Evolutionary conservation across 805 yeast genomes (phyloP).

Genomic region (Candida yuanshanica): DNA sequence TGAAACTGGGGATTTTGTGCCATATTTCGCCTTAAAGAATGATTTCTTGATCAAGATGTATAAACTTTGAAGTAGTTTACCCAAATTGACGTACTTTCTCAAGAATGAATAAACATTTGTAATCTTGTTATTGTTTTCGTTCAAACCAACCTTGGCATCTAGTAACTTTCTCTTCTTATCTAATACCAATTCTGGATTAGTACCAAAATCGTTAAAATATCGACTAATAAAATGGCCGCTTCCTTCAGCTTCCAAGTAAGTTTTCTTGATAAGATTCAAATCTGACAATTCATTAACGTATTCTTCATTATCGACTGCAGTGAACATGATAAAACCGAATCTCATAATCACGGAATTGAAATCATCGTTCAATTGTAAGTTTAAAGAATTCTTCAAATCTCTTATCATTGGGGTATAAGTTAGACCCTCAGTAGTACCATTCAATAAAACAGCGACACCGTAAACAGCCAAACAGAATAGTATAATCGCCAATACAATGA

Average conservation of each 20-base stretch:
- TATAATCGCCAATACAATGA: conserved; percentile 46
- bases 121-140: not conserved
- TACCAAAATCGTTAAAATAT: conserved; percentile 21
- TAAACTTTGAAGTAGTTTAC: conserved; percentile 7
- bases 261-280: conserved; percentile 41
- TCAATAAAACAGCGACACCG: conserved; percentile 48
- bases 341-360: conserved; percentile 58
- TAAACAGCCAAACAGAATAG: conserved; percentile 49
- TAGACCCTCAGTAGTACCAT: conserved; percentile 33
- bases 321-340: conserved; percentile 56
- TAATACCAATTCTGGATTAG: conserved; percentile 16
- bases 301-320: conserved; percentile 62
- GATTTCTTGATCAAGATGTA: conserved; percentile 6
- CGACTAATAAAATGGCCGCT: conserved; percentile 16
- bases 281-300: conserved; percentile 54
- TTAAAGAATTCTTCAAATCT: conserved; percentile 34
- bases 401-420: conserved; percentile 30
- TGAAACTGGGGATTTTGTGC: not conserved
- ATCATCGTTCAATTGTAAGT: conserved; percentile 46
- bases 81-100: conserved; percentile 9
- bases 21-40: not conserved
- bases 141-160: not conserved
- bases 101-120: conserved; percentile 10
- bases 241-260: conserved; percentile 44
- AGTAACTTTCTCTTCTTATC: not conserved